Conservation (phyloP, 192 early-diverging fungal genomes). For the Coemansia sp. region DNA sequence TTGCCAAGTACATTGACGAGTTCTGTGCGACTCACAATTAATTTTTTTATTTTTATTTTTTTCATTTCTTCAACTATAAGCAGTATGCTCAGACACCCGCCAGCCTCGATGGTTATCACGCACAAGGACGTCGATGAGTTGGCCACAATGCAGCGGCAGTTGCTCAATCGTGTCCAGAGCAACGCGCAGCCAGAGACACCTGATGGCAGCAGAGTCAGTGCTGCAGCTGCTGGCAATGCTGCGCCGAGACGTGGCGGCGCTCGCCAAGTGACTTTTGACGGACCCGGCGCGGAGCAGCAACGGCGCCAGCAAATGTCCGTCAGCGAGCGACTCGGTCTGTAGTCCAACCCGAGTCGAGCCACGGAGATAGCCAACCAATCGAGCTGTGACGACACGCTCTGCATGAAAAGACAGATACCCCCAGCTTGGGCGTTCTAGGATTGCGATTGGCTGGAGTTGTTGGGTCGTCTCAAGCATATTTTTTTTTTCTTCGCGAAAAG, state of each 20-base stretch:
- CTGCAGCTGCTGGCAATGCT: not conserved
- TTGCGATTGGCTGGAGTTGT: not conserved
- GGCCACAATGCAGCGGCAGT: conserved; percentile 38
- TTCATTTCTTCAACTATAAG: not conserved
- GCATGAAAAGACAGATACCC: not conserved
- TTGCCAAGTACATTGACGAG: not conserved
- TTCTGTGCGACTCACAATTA: not conserved
- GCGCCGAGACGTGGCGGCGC: not conserved
- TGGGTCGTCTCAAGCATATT: conserved; percentile 1
- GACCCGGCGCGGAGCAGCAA: conserved; percentile 20
- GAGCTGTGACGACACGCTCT: conserved; percentile 10
- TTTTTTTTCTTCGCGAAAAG: not conserved
- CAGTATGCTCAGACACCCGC: conserved; percentile 48
- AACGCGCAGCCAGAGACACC: conserved; percentile 8
- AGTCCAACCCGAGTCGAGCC: conserved; percentile 4
- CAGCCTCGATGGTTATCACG: conserved; percentile 34
- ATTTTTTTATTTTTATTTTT: not conserved
- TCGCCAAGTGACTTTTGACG: conserved; percentile 19
- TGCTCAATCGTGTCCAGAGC: conserved; percentile 30
- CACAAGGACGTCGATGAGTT: conserved; percentile 54
- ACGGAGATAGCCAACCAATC: not conserved
- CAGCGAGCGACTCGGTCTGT: conserved; percentile 36
- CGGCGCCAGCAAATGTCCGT: conserved; percentile 40
- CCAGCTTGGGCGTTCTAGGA: not conserved
- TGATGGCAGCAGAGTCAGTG: not conserved